These are phyloP conservation scores for Mortierella sp. DNA, from an alignment of 371 early-diverging fungal genomes.

Conservation along the genomic window DNA sequence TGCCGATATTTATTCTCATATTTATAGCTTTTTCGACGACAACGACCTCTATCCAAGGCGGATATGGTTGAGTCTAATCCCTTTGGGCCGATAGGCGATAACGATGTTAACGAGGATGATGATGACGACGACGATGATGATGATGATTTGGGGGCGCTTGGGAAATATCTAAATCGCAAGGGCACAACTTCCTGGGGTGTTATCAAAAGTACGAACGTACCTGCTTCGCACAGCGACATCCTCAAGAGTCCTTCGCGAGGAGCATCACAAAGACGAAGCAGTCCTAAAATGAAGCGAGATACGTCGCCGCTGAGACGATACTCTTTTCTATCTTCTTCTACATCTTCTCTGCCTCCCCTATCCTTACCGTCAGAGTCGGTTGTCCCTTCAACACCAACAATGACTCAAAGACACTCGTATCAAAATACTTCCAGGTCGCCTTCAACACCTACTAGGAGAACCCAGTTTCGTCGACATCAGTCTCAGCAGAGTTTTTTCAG, in stretches of 20 bases:
- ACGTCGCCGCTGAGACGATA: slow-evolving; percentile 7
- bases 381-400: slow-evolving; percentile 26
- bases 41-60: slow-evolving; percentile 41
- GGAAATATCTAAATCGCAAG: slow-evolving; percentile 13
- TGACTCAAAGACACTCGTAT: slow-evolving; percentile 1
- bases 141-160: slow-evolving; percentile 17
- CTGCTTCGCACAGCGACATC: not conserved
- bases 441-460: slow-evolving; percentile 18
- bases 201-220: slow-evolving; percentile 17
- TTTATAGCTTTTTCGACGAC: slow-evolving; percentile 35
- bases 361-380: not conserved
- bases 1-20: not conserved
- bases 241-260: slow-evolving; percentile 17
- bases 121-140: slow-evolving; percentile 18
- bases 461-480: slow-evolving; percentile 11
- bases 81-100: not conserved
- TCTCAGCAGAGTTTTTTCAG: slow-evolving; percentile 14
- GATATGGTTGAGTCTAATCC: slow-evolving; percentile 12
- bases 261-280: slow-evolving; percentile 2
- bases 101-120: not conserved
- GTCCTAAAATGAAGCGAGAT: not conserved
- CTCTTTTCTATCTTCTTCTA: not conserved
- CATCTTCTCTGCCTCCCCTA: not conserved
- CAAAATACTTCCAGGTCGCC: slow-evolving; percentile 5
- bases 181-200: slow-evolving; percentile 50